Evolutionary conservation across 1,139 yeast species (phyloP).

Genomic region (Suhomyces bokatorum): DNA sequence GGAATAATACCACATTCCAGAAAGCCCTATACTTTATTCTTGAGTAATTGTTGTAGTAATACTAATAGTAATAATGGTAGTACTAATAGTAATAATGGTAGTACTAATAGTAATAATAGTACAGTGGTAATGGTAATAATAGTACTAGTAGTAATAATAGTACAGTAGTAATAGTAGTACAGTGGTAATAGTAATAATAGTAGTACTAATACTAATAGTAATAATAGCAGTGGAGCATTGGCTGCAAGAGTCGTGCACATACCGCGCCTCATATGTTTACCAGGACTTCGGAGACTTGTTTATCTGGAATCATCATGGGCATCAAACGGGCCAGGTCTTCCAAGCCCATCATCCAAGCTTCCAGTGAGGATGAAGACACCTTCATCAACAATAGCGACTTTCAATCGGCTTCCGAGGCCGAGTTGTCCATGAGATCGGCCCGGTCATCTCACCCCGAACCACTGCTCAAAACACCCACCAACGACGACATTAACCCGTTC

Average conservation of each 20-base stretch:
- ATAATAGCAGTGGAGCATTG: neutral
- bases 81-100: too few species aligned
- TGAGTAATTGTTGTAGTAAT: too few species aligned
- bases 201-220: too few species aligned
- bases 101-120: too few species aligned
- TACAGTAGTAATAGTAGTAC: too few species aligned
- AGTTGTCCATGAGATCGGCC: constrained; percentile 2
- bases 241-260: constrained; percentile 10
- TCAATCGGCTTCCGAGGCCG: constrained; percentile 8
- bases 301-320: constrained; percentile 12
- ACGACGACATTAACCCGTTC: constrained; percentile 6
- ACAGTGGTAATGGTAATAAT: too few species aligned
- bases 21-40: too few species aligned
- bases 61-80: too few species aligned
- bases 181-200: too few species aligned
- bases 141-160: too few species aligned
- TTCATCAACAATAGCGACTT: constrained; percentile 46
- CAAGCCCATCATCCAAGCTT: constrained; percentile 9
- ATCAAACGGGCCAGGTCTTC: constrained; percentile 16
- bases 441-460: too few species aligned
- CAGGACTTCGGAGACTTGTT: neutral
- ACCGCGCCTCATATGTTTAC: constrained; percentile 3
- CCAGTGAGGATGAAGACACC: constrained; percentile 21
- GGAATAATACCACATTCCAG: too few species aligned
- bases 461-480: neutral